Evolutionary conservation across 495 filamentous ascomycete species (phyloP), one percentile per base, ranked within the genome.

Genomic region (Xylona heveae): DNA sequence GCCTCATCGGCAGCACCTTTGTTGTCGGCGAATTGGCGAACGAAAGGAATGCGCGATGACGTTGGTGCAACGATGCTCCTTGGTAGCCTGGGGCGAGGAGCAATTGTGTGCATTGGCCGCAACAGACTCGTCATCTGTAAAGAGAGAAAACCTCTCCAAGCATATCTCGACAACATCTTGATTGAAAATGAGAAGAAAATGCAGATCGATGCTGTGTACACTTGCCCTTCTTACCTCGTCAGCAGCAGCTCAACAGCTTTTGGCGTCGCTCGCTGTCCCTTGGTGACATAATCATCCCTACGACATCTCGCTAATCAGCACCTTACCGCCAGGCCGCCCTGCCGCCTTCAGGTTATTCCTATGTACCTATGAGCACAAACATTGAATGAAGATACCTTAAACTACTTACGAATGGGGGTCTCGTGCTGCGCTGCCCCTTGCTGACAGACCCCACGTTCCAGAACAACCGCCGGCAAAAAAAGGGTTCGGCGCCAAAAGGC

Each of bases 1-100:
- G 24, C 14, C 19, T 33, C 31, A 24, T 33, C 31, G 7, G 31
- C 31, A 10, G 12, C 8, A 25, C 23, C 8, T 8, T 25, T 25
- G 23, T 21, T 33, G 8, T 30, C 28, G 28, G 8, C 15, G 28
- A 9, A 30, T 30, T 7, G 7, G 8, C 15, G 7, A 9, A 7
- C 8, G 8, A 9, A 16, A 7, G 9, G 8, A 30, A 16, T 16
- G 23, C 7, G 23, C 8, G 23, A 25, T 13, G 8, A 25, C 8
- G 13, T 8, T 8, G 23, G 13, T 25, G 23, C 23, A 7, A 13
- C 7, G 23, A 7, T 25, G 23, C 23, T 25, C 23, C 23, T 25
- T 13, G 23, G 23, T 25, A 25, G 23, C 23, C 13, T 25, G 8
- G 23, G 13, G 7, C 7, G 23, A 7, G 13, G 23, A 13, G 8